These are phyloP conservation scores for Danielozyma ontarioensis DNA, from an alignment of 805 yeast species.

Conservation along the genomic window DNA sequence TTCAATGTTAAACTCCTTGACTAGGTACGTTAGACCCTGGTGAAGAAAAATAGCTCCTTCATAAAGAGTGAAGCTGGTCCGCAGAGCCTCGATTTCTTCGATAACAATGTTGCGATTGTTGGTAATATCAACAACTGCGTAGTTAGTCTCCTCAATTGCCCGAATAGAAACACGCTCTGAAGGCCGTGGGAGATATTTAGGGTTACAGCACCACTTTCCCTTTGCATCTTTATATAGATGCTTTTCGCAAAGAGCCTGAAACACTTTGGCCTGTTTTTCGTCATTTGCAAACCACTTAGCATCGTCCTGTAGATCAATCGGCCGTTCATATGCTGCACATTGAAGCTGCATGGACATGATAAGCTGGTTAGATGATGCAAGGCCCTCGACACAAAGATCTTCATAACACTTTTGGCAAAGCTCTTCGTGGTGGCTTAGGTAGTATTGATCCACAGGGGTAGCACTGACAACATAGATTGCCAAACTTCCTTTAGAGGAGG, in stretches of 20 bases:
- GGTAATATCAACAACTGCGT: slow-evolving; percentile 88
- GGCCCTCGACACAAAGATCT: slow-evolving; percentile 35
- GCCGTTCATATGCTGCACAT: slow-evolving; percentile 88
- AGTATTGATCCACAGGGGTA: slow-evolving; percentile 83
- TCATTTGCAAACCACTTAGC: slow-evolving; percentile 48
- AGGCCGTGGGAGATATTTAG: slow-evolving; percentile 76
- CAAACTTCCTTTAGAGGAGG: slow-evolving; percentile 62
- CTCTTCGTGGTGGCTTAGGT: slow-evolving; percentile 62
- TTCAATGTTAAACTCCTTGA: slow-evolving; percentile 76
- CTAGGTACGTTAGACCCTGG: slow-evolving; percentile 87
- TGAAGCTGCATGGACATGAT: slow-evolving; percentile 82
- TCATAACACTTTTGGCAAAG: slow-evolving; percentile 38
- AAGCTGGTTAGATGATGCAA: slow-evolving; percentile 28
- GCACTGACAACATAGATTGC: slow-evolving; percentile 80
- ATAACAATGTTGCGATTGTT: slow-evolving; percentile 70
- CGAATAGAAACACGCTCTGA: slow-evolving; percentile 69
- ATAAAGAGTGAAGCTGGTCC: slow-evolving; percentile 86
- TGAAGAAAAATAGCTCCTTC: slow-evolving; percentile 91
- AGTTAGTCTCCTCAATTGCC: slow-evolving; percentile 75
- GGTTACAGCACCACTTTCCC: slow-evolving; percentile 28
- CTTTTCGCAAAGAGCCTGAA: too few relatives aligned
- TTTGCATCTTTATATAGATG: slow-evolving; percentile 30
- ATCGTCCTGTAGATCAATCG: slow-evolving; percentile 54
- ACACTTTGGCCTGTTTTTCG: slow-evolving; percentile 16
- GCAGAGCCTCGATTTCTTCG: slow-evolving; percentile 82